Conservation (phyloP, 176 grass and related monocot genomes). For the Triticum turgidum region DNA sequence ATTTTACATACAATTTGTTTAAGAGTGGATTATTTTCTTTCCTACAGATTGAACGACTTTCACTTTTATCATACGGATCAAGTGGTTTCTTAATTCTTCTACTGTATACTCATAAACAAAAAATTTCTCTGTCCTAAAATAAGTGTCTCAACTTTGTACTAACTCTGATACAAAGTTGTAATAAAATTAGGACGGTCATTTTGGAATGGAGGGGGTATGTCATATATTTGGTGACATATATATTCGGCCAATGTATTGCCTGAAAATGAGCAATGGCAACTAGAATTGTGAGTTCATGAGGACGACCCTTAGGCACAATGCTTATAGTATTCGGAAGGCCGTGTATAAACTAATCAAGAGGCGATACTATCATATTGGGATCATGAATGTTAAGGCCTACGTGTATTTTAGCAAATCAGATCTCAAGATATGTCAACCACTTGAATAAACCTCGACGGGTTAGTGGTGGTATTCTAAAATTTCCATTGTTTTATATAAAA, state of each 20-base stretch:
- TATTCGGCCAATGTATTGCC: neutral
- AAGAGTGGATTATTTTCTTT: no score
- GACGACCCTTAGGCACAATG: neutral
- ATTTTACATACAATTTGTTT: neutral
- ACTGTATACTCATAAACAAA: neutral
- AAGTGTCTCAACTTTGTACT: no score
- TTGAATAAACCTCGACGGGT: neutral
- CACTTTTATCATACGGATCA: neutral
- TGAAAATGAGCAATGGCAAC: neutral
- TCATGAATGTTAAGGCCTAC: neutral
- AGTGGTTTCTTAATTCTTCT: neutral
- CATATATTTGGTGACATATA: constrained; percentile 12
- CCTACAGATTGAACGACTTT: neutral
- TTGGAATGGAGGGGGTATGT: neutral
- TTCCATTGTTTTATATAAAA: no score
- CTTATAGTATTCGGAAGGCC: neutral
- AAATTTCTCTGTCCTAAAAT: no score
- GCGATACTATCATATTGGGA: constrained; percentile 16
- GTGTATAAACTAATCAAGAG: neutral
- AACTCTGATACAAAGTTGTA: no score
- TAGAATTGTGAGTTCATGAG: neutral
- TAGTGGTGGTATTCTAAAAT: neutral
- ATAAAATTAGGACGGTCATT: no score
- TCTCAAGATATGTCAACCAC: constrained; percentile 36
- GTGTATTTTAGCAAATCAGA: constrained; percentile 31